Percentiles rank a stretch among this genome's conserved stretches.
Conservation (phyloP, 140 eudicot genomes). For the Stevia rebaudiana region DNA sequence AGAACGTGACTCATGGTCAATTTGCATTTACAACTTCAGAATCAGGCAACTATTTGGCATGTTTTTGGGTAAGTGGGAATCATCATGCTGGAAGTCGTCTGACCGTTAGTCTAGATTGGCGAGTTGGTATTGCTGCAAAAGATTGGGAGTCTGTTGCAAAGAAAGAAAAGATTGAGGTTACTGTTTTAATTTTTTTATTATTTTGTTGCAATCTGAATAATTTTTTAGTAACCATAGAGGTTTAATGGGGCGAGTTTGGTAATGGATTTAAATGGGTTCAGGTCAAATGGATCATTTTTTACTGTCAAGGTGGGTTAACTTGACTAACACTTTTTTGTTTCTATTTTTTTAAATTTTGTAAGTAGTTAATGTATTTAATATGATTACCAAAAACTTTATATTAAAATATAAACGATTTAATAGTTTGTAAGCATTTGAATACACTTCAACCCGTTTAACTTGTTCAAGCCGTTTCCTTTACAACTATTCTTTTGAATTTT, state of each 20-base stretch:
- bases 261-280: background rate
- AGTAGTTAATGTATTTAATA: background rate
- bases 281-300: background rate
- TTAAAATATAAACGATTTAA: background rate
- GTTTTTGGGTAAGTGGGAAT: constrained; percentile 64
- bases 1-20: constrained; percentile 77
- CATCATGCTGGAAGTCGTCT: constrained; percentile 36
- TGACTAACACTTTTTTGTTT: constrained; percentile 1
- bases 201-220: constrained; percentile 4
- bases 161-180: constrained; percentile 78
- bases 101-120: constrained; percentile 74
- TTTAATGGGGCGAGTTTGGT: background rate
- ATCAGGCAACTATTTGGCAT: constrained; percentile 72
- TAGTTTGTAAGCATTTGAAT: background rate
- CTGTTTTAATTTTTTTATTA: background rate
- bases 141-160: constrained; percentile 96
- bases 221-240: background rate
- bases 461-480: background rate
- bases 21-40: constrained; percentile 89
- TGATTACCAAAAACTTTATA: background rate
- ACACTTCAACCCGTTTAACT: background rate
- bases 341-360: background rate
- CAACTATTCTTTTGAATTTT: background rate
- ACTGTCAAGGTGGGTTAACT: background rate
- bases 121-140: constrained; percentile 79